Conservation (phyloP, 2,329 filamentous ascomycete species). For the Scedosporium boydii region DNA sequence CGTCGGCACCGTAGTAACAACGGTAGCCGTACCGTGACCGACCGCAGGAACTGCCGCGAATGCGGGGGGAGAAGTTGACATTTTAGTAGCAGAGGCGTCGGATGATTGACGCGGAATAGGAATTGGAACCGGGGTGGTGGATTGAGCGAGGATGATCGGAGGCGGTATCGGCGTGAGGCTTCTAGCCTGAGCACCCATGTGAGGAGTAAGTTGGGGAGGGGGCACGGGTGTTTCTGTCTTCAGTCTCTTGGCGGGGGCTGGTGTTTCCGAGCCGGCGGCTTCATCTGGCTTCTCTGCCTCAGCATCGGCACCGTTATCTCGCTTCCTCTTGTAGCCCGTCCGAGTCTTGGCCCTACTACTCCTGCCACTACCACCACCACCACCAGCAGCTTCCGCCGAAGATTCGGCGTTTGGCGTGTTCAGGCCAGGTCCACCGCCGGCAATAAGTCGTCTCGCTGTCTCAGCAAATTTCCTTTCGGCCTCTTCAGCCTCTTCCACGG, state of each 20-base stretch:
- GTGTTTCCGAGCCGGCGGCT: not conserved
- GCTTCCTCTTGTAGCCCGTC: slow-evolving; percentile 33
- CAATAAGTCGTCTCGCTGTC: slow-evolving; percentile 35
- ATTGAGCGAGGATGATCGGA: slow-evolving; percentile 15
- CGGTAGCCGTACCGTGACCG: slow-evolving; percentile 14
- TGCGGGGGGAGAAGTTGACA: slow-evolving; percentile 1
- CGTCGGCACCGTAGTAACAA: slow-evolving; percentile 25
- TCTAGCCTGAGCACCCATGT: slow-evolving; percentile 1
- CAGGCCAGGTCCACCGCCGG: slow-evolving; percentile 6
- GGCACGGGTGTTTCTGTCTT: slow-evolving; percentile 50
- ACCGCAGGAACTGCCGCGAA: slow-evolving; percentile 1
- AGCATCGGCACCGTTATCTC: slow-evolving; percentile 12
- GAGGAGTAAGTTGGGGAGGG: slow-evolving; percentile 26
- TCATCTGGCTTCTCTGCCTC: not conserved
- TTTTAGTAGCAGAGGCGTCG: slow-evolving; percentile 4
- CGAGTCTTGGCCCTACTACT: slow-evolving; percentile 10
- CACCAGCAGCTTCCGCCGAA: not conserved
- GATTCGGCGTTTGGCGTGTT: not conserved
- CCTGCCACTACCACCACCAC: not conserved
- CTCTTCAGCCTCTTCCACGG: slow-evolving; percentile 53
- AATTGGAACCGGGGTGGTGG: slow-evolving; percentile 23
- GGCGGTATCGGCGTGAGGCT: slow-evolving; percentile 21
- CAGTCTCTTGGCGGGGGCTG: slow-evolving; percentile 30
- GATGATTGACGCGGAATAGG: slow-evolving; percentile 11
- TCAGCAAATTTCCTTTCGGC: slow-evolving; percentile 43